Conservation (phyloP, 2,329 filamentous ascomycete genomes). For the Akanthomyces muscarius region DNA sequence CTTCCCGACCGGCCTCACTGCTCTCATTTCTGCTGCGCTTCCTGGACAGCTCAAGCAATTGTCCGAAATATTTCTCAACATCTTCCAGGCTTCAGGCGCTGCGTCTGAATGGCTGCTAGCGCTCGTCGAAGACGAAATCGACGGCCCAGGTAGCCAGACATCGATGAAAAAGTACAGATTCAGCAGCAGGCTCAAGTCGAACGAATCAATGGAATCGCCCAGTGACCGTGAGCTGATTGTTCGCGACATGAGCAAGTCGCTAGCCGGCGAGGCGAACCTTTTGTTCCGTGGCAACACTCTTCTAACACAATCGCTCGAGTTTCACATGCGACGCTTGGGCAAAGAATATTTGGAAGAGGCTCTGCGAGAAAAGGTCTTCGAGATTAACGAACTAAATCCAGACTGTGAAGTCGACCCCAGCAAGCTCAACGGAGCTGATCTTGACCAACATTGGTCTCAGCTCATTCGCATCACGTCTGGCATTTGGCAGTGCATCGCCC, state of each 20-base stretch:
- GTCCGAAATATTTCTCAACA: constrained; percentile 83
- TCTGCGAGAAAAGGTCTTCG: constrained; percentile 75
- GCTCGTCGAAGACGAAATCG: constrained; percentile 94
- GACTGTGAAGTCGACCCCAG: constrained; percentile 96
- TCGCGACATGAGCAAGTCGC: constrained; percentile 72
- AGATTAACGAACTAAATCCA: constrained; percentile 86
- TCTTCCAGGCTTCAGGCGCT: constrained; percentile 87
- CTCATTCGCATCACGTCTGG: constrained; percentile 74
- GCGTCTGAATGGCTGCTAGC: constrained; percentile 88
- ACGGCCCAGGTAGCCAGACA: constrained; percentile 80
- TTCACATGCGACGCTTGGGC: constrained; percentile 90
- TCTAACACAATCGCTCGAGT: constrained; percentile 87
- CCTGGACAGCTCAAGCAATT: constrained; percentile 74
- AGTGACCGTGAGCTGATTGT: constrained; percentile 69
- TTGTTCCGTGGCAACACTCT: constrained; percentile 94
- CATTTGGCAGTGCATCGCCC: constrained; percentile 78
- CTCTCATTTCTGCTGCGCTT: constrained; percentile 76
- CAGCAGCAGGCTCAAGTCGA: constrained; percentile 65
- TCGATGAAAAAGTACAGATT: constrained; percentile 70
- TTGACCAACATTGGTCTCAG: constrained; percentile 78
- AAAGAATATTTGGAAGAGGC: constrained; percentile 90
- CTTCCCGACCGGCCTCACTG: constrained; percentile 78
- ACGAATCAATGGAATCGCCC: constrained; percentile 59
- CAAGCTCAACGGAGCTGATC: constrained; percentile 65
- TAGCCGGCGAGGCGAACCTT: constrained; percentile 85